Evolutionary conservation across 1,284 basidiomycete species (phyloP).

Genomic region (Trichosporon sp.): DNA sequence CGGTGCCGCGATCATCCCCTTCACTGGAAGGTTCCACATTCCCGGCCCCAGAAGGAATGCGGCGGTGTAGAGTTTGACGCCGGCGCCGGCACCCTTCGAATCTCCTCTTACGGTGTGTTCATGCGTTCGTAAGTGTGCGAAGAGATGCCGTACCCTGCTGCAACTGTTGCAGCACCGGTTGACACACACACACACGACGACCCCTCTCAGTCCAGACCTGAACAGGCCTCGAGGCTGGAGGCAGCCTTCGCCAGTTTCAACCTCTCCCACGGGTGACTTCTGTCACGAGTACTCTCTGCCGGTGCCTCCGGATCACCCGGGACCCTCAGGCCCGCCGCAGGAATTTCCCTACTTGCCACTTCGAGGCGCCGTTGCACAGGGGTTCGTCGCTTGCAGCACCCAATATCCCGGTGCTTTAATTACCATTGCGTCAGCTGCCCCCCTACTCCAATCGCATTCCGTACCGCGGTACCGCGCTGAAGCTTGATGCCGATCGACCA

Average conservation of each 20-base stretch:
- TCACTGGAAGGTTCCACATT: not conserved
- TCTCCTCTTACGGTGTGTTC: not conserved
- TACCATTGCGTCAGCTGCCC: conserved; percentile 2
- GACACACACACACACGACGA: not conserved
- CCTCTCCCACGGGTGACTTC: no score
- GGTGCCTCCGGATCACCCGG: not conserved
- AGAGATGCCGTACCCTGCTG: not conserved
- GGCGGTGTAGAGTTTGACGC: not conserved
- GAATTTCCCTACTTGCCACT: not conserved
- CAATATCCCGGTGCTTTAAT: conserved; percentile 3
- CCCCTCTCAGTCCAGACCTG: no score
- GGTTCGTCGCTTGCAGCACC: not conserved
- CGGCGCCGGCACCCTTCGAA: not conserved
- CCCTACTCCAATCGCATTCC: conserved; percentile 4
- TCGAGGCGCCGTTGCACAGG: not conserved
- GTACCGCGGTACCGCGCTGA: not conserved
- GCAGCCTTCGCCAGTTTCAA: no score
- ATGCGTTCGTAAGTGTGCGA: not conserved
- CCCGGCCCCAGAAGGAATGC: not conserved
- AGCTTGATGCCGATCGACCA: not conserved
- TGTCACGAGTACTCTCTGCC: no score
- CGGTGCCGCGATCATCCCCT: not conserved
- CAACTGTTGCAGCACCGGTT: not conserved
- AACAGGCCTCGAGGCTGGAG: no score
- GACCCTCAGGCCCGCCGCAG: not conserved